phyloP scores from a whole-genome alignment of 345 rosid species.

The Rhizophora apiculata region DNA sequence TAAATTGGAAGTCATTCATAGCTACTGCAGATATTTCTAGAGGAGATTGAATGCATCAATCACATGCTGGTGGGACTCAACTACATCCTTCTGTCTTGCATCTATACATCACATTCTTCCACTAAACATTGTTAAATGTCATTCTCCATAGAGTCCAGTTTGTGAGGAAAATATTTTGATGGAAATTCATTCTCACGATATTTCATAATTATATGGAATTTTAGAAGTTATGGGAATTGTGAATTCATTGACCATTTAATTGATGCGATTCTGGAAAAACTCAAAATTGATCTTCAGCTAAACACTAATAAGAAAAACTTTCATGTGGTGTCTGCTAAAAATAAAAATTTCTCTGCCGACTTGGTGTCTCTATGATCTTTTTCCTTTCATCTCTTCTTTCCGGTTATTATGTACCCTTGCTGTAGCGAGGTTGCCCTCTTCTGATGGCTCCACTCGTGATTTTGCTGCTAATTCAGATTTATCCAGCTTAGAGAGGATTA shows the following conservation, averaged over 20 bases:
- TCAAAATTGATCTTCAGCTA: neutral
- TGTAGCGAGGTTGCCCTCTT: neutral
- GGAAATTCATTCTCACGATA: too few species aligned
- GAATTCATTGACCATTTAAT: neutral
- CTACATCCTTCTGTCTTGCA: too few species aligned
- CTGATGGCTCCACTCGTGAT: neutral
- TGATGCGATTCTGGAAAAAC: neutral
- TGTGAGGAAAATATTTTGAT: too few species aligned
- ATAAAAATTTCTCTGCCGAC: neutral
- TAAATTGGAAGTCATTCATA: too few species aligned
- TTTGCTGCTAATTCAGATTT: slow-evolving; percentile 51
- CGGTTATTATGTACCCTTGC: neutral
- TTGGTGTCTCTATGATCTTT: neutral
- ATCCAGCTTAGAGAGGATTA: slow-evolving; percentile 94
- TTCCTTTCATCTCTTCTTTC: neutral
- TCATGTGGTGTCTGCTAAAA: neutral
- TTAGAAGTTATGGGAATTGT: neutral
- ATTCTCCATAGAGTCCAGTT: too few species aligned
- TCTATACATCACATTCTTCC: too few species aligned
- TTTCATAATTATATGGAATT: too few species aligned
- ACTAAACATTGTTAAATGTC: too few species aligned
- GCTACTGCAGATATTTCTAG: too few species aligned
- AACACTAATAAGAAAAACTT: neutral
- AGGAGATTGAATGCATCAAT: too few species aligned
- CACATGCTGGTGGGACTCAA: too few species aligned